Evolutionary conservation across 2,329 filamentous ascomycete genomes (phyloP).

Genomic region (Epichloe uncinata): DNA sequence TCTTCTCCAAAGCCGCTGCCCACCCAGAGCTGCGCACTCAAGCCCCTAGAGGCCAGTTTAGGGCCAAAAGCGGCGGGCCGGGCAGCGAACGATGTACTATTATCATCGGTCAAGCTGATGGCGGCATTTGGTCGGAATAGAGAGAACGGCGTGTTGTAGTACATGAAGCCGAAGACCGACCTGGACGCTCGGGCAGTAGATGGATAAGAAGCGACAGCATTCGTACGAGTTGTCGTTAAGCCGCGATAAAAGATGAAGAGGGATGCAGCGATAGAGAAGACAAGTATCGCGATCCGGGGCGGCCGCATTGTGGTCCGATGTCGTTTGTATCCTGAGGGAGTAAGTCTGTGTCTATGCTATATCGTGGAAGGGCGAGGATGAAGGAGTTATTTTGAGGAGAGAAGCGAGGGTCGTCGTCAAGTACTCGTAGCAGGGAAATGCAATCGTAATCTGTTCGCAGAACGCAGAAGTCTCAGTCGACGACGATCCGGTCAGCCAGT

Average conservation of each 20-base stretch:
- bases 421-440: too few species aligned
- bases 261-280: conserved; percentile 38
- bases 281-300: conserved; percentile 39
- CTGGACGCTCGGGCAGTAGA: conserved; percentile 11
- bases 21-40: conserved; percentile 87
- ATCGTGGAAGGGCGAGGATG: not conserved
- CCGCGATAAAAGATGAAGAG: conserved; percentile 43
- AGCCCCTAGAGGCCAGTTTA: conserved; percentile 55
- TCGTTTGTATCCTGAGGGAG: not conserved
- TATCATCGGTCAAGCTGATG: conserved; percentile 94
- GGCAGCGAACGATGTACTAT: conserved; percentile 92
- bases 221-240: conserved; percentile 22
- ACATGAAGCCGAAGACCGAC: conserved; percentile 39
- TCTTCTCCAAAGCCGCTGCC: conserved; percentile 86
- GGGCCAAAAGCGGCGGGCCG: conserved; percentile 90
- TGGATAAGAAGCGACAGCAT: conserved; percentile 13
- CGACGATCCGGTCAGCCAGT: conserved; percentile 5
- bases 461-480: not conserved
- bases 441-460: not conserved
- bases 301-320: conserved; percentile 33
- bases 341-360: not conserved
- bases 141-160: conserved; percentile 64
- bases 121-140: conserved; percentile 92
- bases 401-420: not conserved
- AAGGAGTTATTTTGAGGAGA: not conserved